Evolutionary conservation across 805 yeast genomes (phyloP).

Genomic region (Suhomyces prunicola): DNA sequence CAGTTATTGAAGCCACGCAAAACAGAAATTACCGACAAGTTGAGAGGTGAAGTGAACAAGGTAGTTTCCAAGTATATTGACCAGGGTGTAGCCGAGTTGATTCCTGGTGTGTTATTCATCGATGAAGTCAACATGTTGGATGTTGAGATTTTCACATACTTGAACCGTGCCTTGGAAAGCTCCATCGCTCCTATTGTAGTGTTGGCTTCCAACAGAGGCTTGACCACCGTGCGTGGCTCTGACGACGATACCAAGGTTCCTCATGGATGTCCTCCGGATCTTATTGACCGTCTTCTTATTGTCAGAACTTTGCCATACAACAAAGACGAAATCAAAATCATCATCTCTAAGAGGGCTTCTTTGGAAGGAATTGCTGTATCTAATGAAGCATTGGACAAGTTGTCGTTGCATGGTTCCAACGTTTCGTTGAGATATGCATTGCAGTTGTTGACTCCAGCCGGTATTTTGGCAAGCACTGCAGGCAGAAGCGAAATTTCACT

Average conservation of each 20-base stretch:
- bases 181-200: constrained; percentile 92
- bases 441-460: constrained; percentile 88
- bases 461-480: constrained; percentile 69
- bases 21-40: constrained; percentile 95
- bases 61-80: constrained; percentile 95
- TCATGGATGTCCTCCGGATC: constrained; percentile 95
- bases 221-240: constrained; percentile 89
- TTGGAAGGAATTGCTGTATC: constrained; percentile 70
- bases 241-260: constrained; percentile 79
- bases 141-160: constrained; percentile 91
- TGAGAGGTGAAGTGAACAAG: constrained; percentile 89
- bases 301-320: constrained; percentile 89
- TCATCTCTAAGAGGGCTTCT: constrained; percentile 76
- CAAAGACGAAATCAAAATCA: constrained; percentile 75
- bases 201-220: constrained; percentile 92
- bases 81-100: constrained; percentile 96
- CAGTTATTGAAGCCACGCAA: constrained; percentile 93
- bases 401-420: constrained; percentile 70
- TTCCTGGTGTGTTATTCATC: constrained; percentile 96
- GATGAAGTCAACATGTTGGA: constrained; percentile 99
- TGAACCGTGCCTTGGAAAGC: constrained; percentile 91
- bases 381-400: constrained; percentile 66
- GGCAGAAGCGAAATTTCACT: constrained; percentile 67
- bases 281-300: constrained; percentile 86
- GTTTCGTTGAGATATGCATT: constrained; percentile 89